Evolutionary conservation across 495 filamentous ascomycete genomes (phyloP).

Genomic region (Amniculicola lignicola): DNA sequence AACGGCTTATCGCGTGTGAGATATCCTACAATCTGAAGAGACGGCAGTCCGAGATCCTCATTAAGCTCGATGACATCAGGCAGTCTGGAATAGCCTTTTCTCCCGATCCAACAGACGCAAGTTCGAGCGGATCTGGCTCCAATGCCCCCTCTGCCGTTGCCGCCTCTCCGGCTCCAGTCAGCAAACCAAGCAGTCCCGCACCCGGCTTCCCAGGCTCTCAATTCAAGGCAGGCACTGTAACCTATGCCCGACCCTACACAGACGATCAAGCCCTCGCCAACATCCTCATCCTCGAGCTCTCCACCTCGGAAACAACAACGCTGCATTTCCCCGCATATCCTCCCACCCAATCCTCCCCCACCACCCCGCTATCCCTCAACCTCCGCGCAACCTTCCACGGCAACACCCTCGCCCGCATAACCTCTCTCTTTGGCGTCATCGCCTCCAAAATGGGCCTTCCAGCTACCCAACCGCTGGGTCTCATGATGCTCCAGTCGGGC

Average conservation of each 20-base stretch:
- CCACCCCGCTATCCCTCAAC: constrained; percentile 5
- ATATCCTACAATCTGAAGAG: constrained; percentile 73
- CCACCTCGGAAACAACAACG: constrained; percentile 58
- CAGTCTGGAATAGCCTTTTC: constrained; percentile 74
- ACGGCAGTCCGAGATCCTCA: constrained; percentile 68
- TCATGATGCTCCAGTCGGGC: constrained; percentile 59
- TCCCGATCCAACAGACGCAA: constrained; percentile 39
- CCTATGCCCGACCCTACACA: constrained; percentile 77
- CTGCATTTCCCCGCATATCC: constrained; percentile 51
- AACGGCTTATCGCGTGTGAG: constrained; percentile 74
- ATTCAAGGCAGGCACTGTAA: constrained; percentile 57
- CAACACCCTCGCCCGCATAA: constrained; percentile 62
- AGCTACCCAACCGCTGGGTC: constrained; percentile 61
- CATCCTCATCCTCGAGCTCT: constrained; percentile 71
- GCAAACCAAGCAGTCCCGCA: constrained; percentile 12
- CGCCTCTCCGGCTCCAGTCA: background rate
- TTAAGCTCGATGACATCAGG: constrained; percentile 79
- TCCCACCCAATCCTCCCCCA: background rate
- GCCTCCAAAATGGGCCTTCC: constrained; percentile 76
- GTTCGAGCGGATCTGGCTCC: constrained; percentile 15
- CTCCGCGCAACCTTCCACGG: constrained; percentile 70
- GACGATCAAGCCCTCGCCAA: constrained; percentile 65
- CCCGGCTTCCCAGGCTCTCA: constrained; percentile 7
- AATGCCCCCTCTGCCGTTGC: background rate
- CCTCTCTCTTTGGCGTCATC: constrained; percentile 72